These are phyloP conservation scores for Aphanocladium album DNA, from an alignment of 2,329 filamentous ascomycete genomes.

Conservation along the genomic window DNA sequence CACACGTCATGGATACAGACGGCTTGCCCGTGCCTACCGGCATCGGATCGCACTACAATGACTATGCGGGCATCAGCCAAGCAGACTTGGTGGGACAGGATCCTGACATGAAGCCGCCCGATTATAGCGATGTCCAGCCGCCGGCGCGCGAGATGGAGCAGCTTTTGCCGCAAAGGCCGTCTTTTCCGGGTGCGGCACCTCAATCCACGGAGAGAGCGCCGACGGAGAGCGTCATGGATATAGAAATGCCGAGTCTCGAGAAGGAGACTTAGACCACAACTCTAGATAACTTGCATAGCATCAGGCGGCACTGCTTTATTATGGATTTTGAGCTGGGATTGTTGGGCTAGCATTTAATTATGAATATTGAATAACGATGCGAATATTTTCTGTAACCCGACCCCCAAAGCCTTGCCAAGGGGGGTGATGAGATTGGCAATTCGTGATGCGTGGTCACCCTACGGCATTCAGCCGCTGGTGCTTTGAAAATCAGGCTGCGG, in stretches of 20 bases:
- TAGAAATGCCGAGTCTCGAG: neutral
- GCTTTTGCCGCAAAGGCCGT: neutral
- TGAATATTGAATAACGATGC: neutral
- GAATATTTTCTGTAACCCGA: neutral
- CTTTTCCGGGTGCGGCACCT: neutral
- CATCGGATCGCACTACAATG: neutral
- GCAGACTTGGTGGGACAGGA: neutral
- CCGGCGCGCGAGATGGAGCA: constrained; percentile 7
- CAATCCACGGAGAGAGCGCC: neutral
- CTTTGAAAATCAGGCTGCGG: too few relatives aligned
- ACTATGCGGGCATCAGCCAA: neutral
- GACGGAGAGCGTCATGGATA: neutral
- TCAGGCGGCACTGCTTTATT: neutral
- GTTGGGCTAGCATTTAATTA: neutral
- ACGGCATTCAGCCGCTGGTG: too few relatives aligned
- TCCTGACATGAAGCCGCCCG: neutral
- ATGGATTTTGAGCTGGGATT: neutral
- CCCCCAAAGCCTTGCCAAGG: neutral
- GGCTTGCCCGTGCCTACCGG: neutral
- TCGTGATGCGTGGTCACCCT: too few relatives aligned
- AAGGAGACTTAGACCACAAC: neutral
- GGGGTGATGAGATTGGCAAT: neutral
- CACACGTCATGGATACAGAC: neutral
- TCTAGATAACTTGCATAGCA: neutral
- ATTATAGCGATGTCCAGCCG: neutral